These are phyloP conservation scores for Solanum sejunctum DNA, from an alignment of 257 asterid species.

Conservation along the genomic window DNA sequence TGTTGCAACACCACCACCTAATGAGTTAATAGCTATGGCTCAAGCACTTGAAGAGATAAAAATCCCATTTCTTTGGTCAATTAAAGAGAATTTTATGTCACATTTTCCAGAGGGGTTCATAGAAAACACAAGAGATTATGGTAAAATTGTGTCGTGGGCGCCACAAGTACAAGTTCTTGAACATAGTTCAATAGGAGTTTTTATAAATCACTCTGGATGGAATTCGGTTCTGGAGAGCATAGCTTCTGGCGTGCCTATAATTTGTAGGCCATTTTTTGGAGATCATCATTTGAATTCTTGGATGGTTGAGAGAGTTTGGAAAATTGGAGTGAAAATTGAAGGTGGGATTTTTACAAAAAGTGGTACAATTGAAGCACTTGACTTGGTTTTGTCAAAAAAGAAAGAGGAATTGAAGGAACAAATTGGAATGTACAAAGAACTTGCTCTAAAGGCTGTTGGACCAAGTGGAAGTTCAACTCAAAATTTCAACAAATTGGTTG, in stretches of 20 bases:
- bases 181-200: slow-evolving; percentile 36
- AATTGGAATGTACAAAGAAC: slow-evolving; percentile 13
- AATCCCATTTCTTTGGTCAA: slow-evolving; percentile 54
- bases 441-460: slow-evolving; percentile 22
- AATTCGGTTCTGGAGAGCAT: slow-evolving; percentile 42
- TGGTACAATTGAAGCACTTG: slow-evolving; percentile 13
- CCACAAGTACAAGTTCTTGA: slow-evolving; percentile 33
- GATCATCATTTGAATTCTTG: slow-evolving; percentile 44
- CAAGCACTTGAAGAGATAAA: slow-evolving; percentile 38
- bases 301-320: slow-evolving; percentile 40
- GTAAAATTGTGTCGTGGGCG: slow-evolving; percentile 44
- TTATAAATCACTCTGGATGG: slow-evolving; percentile 48
- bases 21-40: slow-evolving; percentile 34
- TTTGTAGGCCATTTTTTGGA: slow-evolving; percentile 47
- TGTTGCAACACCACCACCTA: slow-evolving; percentile 32
- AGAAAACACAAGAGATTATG: slow-evolving; percentile 19
- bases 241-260: slow-evolving; percentile 39
- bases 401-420: slow-evolving; percentile 19
- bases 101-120: slow-evolving; percentile 21
- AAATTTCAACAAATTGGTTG: slow-evolving; percentile 18
- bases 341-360: slow-evolving; percentile 29
- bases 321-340: slow-evolving; percentile 37
- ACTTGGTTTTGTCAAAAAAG: slow-evolving; percentile 11
- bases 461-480: slow-evolving; percentile 33
- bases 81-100: slow-evolving; percentile 13